Conservation (phyloP, 2,329 filamentous ascomycete genomes). For the Aspergillus sp. region DNA sequence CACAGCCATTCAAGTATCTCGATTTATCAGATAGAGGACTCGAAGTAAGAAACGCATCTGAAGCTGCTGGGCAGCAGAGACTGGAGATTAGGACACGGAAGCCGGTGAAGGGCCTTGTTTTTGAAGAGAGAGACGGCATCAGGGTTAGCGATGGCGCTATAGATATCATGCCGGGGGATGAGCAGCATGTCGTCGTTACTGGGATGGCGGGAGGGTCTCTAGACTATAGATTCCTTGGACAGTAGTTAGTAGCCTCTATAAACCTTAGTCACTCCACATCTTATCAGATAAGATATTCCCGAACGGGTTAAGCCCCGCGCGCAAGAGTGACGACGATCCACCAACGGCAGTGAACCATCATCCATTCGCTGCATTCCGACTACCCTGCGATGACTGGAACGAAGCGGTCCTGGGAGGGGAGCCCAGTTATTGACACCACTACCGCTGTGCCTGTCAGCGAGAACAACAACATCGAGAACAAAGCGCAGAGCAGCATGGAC, state of each 20-base stretch:
- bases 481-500: constrained; percentile 10
- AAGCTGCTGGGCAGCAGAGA: constrained; percentile 12
- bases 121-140: constrained; percentile 50
- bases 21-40: constrained; percentile 46
- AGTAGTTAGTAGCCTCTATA: constrained; percentile 6
- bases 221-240: constrained; percentile 22
- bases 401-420: constrained; percentile 34
- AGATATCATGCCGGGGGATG: constrained; percentile 52
- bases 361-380: background rate
- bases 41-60: constrained; percentile 34
- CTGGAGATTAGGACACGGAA: constrained; percentile 42
- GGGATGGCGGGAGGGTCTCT: constrained; percentile 15
- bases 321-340: constrained; percentile 1
- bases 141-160: constrained; percentile 49
- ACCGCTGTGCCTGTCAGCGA: background rate
- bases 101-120: constrained; percentile 54
- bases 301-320: background rate
- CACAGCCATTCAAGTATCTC: constrained; percentile 53
- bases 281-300: constrained; percentile 5
- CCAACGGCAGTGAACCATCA: background rate
- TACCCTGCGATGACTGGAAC: constrained; percentile 22
- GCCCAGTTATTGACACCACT: constrained; percentile 13
- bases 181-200: constrained; percentile 34
- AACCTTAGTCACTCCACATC: background rate
- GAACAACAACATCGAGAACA: constrained; percentile 4